A percentile compares a stretch with the other conserved stretches of the same genome.
Conservation (phyloP, 805 yeast species). For the Metschnikowia drakensbergensis region DNA sequence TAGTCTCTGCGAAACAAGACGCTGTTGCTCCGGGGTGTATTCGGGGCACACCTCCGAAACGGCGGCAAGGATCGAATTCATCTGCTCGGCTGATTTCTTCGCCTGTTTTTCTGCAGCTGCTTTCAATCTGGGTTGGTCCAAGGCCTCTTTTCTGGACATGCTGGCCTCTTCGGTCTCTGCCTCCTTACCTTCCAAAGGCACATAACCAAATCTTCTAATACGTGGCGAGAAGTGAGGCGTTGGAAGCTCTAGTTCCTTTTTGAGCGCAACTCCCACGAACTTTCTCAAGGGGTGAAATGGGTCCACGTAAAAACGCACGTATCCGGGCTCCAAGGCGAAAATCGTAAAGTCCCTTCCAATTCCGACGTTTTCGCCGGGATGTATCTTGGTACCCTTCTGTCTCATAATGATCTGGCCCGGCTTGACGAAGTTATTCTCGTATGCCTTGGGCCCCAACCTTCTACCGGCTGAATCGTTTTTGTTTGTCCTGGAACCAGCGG, state of each 20-base stretch:
- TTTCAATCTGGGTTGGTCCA: conserved; percentile 51
- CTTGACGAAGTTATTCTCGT: conserved; percentile 71
- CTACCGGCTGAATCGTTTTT: conserved; percentile 95
- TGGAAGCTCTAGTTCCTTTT: conserved; percentile 63
- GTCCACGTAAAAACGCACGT: conserved; percentile 83
- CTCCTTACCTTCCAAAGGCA: conserved; percentile 45
- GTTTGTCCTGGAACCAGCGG: conserved; percentile 91
- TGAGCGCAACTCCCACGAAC: conserved; percentile 83
- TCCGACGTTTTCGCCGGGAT: conserved; percentile 87
- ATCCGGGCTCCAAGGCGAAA: conserved; percentile 89
- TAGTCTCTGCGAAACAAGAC: conserved; percentile 50
- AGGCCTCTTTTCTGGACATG: conserved; percentile 64
- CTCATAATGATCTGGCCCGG: conserved; percentile 87
- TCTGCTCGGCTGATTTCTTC: conserved; percentile 32
- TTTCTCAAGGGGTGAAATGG: conserved; percentile 95
- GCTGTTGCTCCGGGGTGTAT: conserved; percentile 26
- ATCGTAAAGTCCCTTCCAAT: conserved; percentile 94
- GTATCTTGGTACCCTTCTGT: conserved; percentile 92
- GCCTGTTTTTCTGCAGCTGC: conserved; percentile 37
- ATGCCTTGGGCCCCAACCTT: conserved; percentile 84
- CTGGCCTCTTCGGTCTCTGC: conserved; percentile 58
- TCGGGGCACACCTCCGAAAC: conserved; percentile 27
- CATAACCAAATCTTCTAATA: conserved; percentile 76
- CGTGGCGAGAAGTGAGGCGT: conserved; percentile 90
- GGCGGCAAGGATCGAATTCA: conserved; percentile 13